Evolutionary conservation across 2,329 filamentous ascomycete species (phyloP).

Genomic region (Hymenoscyphus scutula): DNA sequence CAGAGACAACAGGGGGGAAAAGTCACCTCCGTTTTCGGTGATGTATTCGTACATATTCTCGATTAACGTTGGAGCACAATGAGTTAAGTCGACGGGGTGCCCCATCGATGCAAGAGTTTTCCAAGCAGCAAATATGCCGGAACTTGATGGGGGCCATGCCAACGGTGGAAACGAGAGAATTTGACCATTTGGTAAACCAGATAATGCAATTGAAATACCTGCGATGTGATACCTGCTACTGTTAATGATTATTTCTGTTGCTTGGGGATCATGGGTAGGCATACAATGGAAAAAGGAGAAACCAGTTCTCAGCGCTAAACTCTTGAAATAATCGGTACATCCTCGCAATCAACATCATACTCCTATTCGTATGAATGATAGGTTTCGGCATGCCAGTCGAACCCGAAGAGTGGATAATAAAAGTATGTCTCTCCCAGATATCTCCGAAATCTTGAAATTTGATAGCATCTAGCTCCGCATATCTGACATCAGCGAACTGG

Average conservation of each 20-base stretch:
- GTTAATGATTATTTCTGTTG: conserved; percentile 9
- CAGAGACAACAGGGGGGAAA: conserved; percentile 29
- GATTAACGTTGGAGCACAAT: conserved; percentile 35
- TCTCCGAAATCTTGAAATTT: conserved; percentile 32
- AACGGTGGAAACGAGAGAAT: conserved; percentile 35
- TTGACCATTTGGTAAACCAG: conserved; percentile 35
- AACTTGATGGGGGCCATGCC: conserved; percentile 34
- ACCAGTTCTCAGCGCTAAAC: conserved; percentile 36
- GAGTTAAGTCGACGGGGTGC: conserved; percentile 33
- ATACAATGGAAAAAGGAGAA: conserved; percentile 37
- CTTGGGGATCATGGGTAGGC: conserved; percentile 1
- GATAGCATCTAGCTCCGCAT: conserved; percentile 25
- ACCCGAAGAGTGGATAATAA: conserved; percentile 35
- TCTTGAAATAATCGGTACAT: conserved; percentile 37
- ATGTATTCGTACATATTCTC: conserved; percentile 36
- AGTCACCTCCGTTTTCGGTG: conserved; percentile 28
- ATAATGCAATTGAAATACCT: conserved; percentile 34
- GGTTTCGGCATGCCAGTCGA: conserved; percentile 36
- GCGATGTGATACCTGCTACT: conserved; percentile 33
- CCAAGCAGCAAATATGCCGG: conserved; percentile 31
- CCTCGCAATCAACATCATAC: conserved; percentile 37
- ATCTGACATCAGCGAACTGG: conserved; percentile 5
- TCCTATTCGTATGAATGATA: conserved; percentile 35
- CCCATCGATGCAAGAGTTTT: conserved; percentile 30
- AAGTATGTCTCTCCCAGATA: conserved; percentile 36